A percentile compares a stretch with the other conserved stretches of the same genome.
Evolutionary conservation across 306 rosid species (phyloP).

Genomic region (Citrullus mucosospermus): DNA sequence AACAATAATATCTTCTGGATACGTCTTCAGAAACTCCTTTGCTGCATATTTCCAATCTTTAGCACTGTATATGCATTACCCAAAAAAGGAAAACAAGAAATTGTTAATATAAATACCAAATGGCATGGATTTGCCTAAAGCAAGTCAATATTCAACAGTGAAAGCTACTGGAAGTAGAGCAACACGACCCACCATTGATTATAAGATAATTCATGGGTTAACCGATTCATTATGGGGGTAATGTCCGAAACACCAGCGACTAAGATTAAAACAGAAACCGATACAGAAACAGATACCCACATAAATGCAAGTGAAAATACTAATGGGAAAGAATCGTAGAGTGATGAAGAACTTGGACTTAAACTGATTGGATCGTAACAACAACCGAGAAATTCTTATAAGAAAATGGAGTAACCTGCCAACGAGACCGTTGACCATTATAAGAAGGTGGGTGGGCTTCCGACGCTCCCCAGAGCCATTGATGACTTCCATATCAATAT

Average conservation of each 20-base stretch:
- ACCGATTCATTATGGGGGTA: neutral
- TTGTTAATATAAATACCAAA: neutral
- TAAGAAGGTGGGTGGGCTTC: constrained; percentile 46
- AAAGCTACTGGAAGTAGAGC: neutral
- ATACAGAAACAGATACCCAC: neutral
- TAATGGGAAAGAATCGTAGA: neutral
- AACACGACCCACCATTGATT: neutral
- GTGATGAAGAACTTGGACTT: neutral
- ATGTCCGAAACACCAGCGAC: neutral
- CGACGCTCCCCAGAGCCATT: constrained; percentile 26
- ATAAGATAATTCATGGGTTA: neutral
- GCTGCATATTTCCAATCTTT: constrained; percentile 75
- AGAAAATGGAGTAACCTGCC: constrained; percentile 41
- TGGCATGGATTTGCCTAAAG: neutral
- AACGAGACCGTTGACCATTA: constrained; percentile 70
- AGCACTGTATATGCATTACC: constrained; percentile 35
- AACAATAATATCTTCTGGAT: constrained; percentile 52
- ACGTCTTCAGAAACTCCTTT: constrained; percentile 39
- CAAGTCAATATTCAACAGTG: neutral
- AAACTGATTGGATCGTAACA: neutral
- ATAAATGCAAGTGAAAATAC: neutral
- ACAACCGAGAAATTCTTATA: neutral
- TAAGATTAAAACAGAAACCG: neutral
- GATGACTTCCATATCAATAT: constrained; percentile 44
- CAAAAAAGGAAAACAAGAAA: neutral